Base-by-base conservation (phyloP, 805 yeast species). In the Ogataea pilisensis region DNA sequence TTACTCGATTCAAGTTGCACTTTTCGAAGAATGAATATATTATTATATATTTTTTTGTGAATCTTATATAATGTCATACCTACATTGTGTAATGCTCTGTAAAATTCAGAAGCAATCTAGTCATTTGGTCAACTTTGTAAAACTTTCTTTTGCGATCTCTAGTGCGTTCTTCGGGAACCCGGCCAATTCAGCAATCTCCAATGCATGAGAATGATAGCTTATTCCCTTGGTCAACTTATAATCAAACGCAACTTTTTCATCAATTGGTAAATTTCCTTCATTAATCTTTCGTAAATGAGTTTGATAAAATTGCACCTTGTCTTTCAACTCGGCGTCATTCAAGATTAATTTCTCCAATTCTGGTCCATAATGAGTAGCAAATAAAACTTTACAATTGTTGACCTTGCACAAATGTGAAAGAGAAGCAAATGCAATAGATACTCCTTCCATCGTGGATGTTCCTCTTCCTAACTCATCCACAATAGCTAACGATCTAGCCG, bases 391-490 rank as follows among this genome's bases (percentile, higher is more conserved):
- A 51, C 93, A 82, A 49, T 74, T 68, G 48, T 81, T 85, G 4
- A 58, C 58, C 17, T 64, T 59, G 12, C 76, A 49, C 40, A 89
- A 61, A 53, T 80, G 75, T 30, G 74, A 60, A 35, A 89, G 60
- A 0, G 90, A 73, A 0, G 95, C 90, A 65, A 70, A 86, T 1
- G 96, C 95, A 40, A 89, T 80, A 1, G 95, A 84, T 4, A 85
- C 68, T 1, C 96, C 96, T 63, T 89, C 96, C 38, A 68, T 69
- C 0, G 87, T 82, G 41, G 95, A 83, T 0, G 96, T 89, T 0
- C 96, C 96, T 40, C 96, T 69, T 1, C 96, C 96, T 18, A 89
- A 79, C 54, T 89, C 96, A 61, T 89, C 96, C 41, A 89, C 68
- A 18, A 89, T 79, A 0, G 91, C 85, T 45, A 89, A 64, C 0